A percentile compares a stretch with the other conserved stretches of the same genome.
Conservation (phyloP, 1,139 yeast species). For the Diutina neorugosa region DNA sequence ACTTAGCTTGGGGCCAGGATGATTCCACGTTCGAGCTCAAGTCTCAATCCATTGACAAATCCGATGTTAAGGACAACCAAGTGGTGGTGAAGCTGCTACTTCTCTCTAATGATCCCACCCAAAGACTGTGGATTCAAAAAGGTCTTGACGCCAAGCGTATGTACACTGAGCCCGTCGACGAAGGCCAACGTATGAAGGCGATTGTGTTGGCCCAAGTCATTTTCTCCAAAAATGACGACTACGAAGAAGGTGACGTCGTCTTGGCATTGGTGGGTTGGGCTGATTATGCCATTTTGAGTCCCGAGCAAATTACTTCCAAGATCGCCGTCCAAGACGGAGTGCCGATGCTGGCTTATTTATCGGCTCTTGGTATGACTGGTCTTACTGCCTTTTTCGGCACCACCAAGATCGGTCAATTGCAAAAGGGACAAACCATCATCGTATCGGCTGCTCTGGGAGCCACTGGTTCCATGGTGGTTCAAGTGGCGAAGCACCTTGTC, state of each 20-base stretch:
- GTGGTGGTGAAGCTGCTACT: constrained; percentile 34
- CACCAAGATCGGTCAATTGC: constrained; percentile 28
- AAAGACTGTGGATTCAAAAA: constrained; percentile 47
- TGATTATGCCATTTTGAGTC: constrained; percentile 19
- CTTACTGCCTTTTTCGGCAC: constrained; percentile 54
- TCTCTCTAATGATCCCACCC: constrained; percentile 59
- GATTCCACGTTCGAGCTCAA: constrained; percentile 24
- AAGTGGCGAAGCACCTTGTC: constrained; percentile 41
- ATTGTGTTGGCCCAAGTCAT: constrained; percentile 39
- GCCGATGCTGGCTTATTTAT: constrained; percentile 15
- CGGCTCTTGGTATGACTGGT: constrained; percentile 45
- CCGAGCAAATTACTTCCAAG: constrained; percentile 11
- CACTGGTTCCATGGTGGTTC: constrained; percentile 52
- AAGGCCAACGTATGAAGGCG: constrained; percentile 39
- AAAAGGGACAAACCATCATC: constrained; percentile 25
- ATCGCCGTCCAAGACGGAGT: constrained; percentile 9
- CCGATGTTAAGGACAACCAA: constrained; percentile 27
- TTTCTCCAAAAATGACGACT: constrained; percentile 27
- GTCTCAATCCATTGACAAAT: constrained; percentile 11
- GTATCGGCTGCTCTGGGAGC: constrained; percentile 66
- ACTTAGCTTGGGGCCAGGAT: constrained; percentile 15
- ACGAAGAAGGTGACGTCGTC: constrained; percentile 32
- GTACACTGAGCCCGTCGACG: constrained; percentile 34
- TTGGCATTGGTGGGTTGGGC: constrained; percentile 27
- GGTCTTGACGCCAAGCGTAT: constrained; percentile 26